phyloP scores from a whole-genome alignment of 192 early-diverging fungal genomes.

The Mortierella antarctica region DNA sequence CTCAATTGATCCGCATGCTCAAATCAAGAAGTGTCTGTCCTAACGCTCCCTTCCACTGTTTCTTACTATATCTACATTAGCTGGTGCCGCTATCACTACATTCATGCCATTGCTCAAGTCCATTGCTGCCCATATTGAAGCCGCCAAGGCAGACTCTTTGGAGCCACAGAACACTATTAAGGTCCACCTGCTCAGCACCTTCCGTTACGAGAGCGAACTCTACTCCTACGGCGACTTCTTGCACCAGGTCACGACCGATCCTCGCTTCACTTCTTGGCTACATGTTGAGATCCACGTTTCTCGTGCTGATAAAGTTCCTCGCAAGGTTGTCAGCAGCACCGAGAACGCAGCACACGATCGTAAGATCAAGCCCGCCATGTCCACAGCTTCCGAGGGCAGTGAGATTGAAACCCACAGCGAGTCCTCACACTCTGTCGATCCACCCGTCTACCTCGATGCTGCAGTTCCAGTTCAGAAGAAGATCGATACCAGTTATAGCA shows the following conservation, averaged over 20 bases:
- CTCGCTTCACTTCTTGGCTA: constrained; percentile 40
- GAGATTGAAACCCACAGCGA: neutral
- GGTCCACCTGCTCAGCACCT: constrained; percentile 43
- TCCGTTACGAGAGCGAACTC: constrained; percentile 43
- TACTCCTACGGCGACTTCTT: constrained; percentile 47
- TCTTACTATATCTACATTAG: constrained; percentile 1
- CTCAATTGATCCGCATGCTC: no score
- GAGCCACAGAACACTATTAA: neutral
- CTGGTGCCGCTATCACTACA: constrained; percentile 47
- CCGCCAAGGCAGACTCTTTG: neutral
- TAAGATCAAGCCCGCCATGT: neutral
- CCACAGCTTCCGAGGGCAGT: neutral
- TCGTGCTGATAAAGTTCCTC: constrained; percentile 32
- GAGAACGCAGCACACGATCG: neutral
- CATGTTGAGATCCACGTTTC: constrained; percentile 35
- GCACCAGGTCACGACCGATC: constrained; percentile 38
- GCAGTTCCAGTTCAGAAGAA: constrained; percentile 1
- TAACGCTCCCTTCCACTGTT: neutral
- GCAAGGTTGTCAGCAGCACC: constrained; percentile 26
- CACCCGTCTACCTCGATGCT: neutral
- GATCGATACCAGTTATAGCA: neutral
- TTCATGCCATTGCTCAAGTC: constrained; percentile 41
- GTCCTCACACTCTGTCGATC: constrained; percentile 8
- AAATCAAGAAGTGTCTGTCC: neutral
- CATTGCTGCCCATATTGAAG: constrained; percentile 42